Conservation (phyloP, 1,139 yeast genomes). For the Geotrichum citri-aurantii region DNA sequence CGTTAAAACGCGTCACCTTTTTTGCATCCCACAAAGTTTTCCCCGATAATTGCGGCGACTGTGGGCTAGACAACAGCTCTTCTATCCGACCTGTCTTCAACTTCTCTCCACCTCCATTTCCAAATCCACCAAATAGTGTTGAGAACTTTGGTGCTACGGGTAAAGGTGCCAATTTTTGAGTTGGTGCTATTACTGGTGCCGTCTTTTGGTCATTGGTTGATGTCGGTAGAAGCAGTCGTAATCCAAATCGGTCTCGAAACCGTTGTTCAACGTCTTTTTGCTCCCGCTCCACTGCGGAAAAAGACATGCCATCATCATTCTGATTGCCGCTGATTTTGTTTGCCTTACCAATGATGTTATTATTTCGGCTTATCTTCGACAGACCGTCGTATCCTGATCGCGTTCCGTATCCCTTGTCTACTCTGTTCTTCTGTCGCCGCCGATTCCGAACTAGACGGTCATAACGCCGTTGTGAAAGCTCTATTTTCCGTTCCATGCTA, state of each 20-base stretch:
- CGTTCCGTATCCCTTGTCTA: background rate
- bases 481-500: background rate
- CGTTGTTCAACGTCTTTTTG: constrained; percentile 10
- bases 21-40: background rate
- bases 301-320: constrained; percentile 10
- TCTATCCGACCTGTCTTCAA: constrained; percentile 1
- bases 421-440: background rate
- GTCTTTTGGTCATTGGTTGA: background rate
- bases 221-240: background rate
- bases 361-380: background rate
- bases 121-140: background rate
- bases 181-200: background rate
- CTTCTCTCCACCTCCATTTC: background rate
- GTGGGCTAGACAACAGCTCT: background rate
- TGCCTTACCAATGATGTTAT: background rate
- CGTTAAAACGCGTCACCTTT: background rate
- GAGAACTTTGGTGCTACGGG: background rate
- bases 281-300: constrained; percentile 16
- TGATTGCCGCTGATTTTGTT: background rate
- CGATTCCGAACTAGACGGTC: constrained; percentile 6
- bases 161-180: background rate
- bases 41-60: background rate
- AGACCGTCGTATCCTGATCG: background rate
- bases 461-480: constrained; percentile 2
- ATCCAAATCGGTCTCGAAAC: constrained; percentile 10